Evolutionary conservation across 1,139 yeast species (phyloP).

Genomic region (Yamadazyma dendronema): DNA sequence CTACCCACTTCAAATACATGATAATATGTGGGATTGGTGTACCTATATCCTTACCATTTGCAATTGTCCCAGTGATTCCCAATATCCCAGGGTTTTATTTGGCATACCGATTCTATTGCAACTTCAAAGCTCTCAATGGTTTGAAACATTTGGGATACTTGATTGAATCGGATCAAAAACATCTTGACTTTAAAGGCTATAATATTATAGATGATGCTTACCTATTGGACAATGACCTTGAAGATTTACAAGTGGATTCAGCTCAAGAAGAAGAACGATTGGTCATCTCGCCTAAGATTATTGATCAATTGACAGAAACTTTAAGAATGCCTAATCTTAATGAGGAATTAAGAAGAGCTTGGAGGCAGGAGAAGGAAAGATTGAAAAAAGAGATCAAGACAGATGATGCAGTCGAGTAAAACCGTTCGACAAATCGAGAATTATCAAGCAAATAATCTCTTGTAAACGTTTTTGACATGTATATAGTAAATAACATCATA

Average conservation of each 20-base stretch:
- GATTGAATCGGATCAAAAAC: constrained; percentile 21
- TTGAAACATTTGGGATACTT: constrained; percentile 64
- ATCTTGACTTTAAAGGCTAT: constrained; percentile 19
- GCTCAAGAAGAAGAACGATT: constrained; percentile 27
- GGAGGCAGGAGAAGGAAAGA: constrained; percentile 44
- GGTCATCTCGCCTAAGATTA: constrained; percentile 29
- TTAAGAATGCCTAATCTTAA: constrained; percentile 36
- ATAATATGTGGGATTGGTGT: constrained; percentile 55
- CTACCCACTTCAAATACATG: constrained; percentile 35
- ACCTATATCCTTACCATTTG: constrained; percentile 80
- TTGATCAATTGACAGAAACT: constrained; percentile 27
- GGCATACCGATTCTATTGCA: constrained; percentile 80
- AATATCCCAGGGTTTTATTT: constrained; percentile 94
- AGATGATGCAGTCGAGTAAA: constrained; percentile 19
- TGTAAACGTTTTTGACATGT: background rate
- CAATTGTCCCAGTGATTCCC: constrained; percentile 82
- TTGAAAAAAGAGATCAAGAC: constrained; percentile 20
- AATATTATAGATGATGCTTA: constrained; percentile 11
- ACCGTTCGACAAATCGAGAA: no score
- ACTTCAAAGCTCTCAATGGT: constrained; percentile 76
- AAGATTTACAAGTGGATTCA: constrained; percentile 13
- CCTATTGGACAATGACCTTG: constrained; percentile 2
- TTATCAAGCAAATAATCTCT: background rate
- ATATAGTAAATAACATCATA: background rate
- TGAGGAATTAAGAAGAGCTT: constrained; percentile 43